These are phyloP conservation scores for Camelina neglecta DNA, from an alignment of 345 rosid species.

Conservation along the genomic window DNA sequence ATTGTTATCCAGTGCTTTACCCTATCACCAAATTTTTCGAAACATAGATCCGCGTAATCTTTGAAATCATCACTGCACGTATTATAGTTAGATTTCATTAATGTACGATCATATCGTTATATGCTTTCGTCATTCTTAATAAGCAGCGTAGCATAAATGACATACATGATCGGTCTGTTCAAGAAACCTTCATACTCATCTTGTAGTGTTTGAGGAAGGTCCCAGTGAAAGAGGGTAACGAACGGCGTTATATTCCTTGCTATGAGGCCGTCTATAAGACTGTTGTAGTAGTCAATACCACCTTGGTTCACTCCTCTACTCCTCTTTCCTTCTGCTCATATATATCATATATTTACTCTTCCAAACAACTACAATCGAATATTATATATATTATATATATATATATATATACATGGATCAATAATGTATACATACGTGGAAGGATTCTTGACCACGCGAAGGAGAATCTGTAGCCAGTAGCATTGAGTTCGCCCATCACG, in stretches of 20 bases:
- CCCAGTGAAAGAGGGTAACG: constrained; percentile 56
- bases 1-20: constrained; percentile 56
- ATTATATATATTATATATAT: neutral
- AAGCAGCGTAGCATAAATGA: neutral
- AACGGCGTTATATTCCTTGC: constrained; percentile 46
- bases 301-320: constrained; percentile 47
- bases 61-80: constrained; percentile 46
- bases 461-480: constrained; percentile 39
- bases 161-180: constrained; percentile 50
- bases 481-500: constrained; percentile 7
- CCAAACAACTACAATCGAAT: neutral
- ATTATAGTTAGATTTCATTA: neutral
- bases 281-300: constrained; percentile 50
- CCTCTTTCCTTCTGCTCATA: constrained; percentile 46
- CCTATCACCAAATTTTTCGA: constrained; percentile 44
- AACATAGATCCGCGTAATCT: constrained; percentile 51
- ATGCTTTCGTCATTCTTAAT: neutral
- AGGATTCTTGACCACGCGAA: constrained; percentile 45
- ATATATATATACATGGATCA: neutral
- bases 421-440: constrained; percentile 27
- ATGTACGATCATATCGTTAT: neutral
- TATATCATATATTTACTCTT: neutral
- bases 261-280: constrained; percentile 51
- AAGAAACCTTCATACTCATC: constrained; percentile 56
- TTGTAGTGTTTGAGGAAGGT: constrained; percentile 56